Evolutionary conservation across 352 stramenopile genomes (phyloP), one percentile per base, ranked within the genome.

Genomic region (Globisporangium takayamanum): DNA sequence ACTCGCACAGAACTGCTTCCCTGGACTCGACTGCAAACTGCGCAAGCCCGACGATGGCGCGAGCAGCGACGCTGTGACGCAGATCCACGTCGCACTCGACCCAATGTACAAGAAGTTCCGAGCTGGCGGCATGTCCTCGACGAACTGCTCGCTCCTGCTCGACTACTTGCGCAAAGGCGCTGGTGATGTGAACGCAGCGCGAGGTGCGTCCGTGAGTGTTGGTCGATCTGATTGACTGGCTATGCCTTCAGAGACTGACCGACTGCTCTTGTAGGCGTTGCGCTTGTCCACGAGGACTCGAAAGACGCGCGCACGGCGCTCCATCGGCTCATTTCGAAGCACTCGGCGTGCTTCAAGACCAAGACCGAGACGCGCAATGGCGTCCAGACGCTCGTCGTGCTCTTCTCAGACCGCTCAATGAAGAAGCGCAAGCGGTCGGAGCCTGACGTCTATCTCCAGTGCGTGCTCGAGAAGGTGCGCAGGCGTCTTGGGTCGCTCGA

Each of bases 371-470:
- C 47, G n/a, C 69, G 68, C 8, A 53, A 62, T 44, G 69, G 70
- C n/a, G 46, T 69, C 2, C 70, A 87, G 64, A 69, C 59, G 45
- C 57, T 91, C 18, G 64, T 88, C 44, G 84, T 80, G 7, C 69
- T 73, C 33, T 89, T 94, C 39, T 75, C 79, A 20, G 68, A 76
- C 12, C 77, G 85, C 44, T 85, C 56, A 55, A 69, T 56, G 47
- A 87, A 89, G 51, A 88, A 89, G 54, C 81, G 84, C 26, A 94
- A 94, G 62, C 84, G 78, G 36, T 70, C 48, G 4, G 62, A 90
- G 16, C 72, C 68, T 0, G 66, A 73, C 42, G 53, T 66, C n/a
- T 82, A 76, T 55, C 55, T 92, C 44, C 78, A 64, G 10, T 94
- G 90, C 55, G 76, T 87, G 22, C 73, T 94, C 7, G 60, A 77